These are phyloP conservation scores for Tricholomella constricta DNA, from an alignment of 768 basidiomycete genomes.

Conservation along the genomic window DNA sequence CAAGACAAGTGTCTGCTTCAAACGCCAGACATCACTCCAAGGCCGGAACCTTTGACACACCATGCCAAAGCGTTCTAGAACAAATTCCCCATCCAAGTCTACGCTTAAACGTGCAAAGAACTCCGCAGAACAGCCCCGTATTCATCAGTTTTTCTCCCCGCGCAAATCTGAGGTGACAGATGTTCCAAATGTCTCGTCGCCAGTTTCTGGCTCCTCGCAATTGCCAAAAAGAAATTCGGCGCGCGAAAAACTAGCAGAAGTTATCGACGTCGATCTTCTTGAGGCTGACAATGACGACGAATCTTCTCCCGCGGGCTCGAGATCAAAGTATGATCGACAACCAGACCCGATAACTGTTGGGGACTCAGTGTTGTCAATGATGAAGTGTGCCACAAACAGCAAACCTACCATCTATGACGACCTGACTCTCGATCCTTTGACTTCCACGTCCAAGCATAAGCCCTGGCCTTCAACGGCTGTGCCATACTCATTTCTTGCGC, in stretches of 20 bases:
- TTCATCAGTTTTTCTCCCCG: conserved; percentile 12
- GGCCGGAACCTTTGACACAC: background rate
- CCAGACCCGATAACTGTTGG: background rate
- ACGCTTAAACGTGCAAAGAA: conserved; percentile 3
- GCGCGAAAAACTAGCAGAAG: background rate
- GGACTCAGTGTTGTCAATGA: background rate
- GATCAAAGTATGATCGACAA: background rate
- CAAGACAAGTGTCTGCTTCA: background rate
- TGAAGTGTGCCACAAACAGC: background rate
- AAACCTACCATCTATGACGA: conserved; percentile 11
- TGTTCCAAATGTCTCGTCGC: background rate
- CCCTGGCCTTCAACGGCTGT: conserved; percentile 47
- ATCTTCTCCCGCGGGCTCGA: background rate
- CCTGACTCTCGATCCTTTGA: conserved; percentile 51
- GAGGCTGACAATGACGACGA: background rate
- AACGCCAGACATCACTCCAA: background rate
- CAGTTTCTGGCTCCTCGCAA: background rate
- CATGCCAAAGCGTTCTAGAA: conserved; percentile 10
- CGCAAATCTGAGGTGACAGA: background rate
- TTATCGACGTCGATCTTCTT: conserved; percentile 13
- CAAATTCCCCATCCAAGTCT: background rate
- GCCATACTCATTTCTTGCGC: conserved; percentile 74
- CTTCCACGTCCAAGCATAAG: conserved; percentile 43
- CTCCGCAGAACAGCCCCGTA: conserved; percentile 1
- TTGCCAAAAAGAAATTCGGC: background rate